Conservation (phyloP, 495 filamentous ascomycete species). For the Hypoxylon rickii region DNA sequence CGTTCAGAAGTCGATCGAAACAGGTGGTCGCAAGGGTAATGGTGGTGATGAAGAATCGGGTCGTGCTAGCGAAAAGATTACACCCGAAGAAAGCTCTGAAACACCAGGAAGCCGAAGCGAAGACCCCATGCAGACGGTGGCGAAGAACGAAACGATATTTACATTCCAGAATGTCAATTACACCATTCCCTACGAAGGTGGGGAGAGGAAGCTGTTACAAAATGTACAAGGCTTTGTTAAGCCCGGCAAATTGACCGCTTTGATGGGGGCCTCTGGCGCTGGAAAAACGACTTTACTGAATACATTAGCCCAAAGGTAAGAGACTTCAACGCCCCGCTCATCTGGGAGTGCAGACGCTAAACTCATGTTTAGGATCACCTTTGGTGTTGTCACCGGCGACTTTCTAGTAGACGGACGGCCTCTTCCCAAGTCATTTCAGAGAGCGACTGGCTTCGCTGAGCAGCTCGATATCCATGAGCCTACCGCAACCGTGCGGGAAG, state of each 20-base stretch:
- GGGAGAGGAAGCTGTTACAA: constrained; percentile 61
- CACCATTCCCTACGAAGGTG: constrained; percentile 65
- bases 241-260: constrained; percentile 67
- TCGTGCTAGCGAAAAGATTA: constrained; percentile 12
- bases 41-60: constrained; percentile 30
- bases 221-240: constrained; percentile 72
- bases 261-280: constrained; percentile 56
- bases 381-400: constrained; percentile 56
- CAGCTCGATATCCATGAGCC: constrained; percentile 82
- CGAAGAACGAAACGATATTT: constrained; percentile 55
- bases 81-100: constrained; percentile 1
- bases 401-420: constrained; percentile 69
- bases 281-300: constrained; percentile 57
- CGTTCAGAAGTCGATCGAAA: constrained; percentile 35
- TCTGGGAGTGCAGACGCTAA: constrained; percentile 41
- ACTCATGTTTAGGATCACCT: constrained; percentile 16
- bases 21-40: constrained; percentile 21
- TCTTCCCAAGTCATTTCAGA: constrained; percentile 71
- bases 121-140: constrained; percentile 19
- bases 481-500: constrained; percentile 74
- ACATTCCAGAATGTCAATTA: constrained; percentile 74
- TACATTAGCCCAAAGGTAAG: constrained; percentile 71
- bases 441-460: constrained; percentile 87
- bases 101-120: constrained; percentile 10
- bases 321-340: constrained; percentile 58